phyloP scores from a whole-genome alignment of 2,329 filamentous ascomycete genomes.

The Epichloe hybrida region DNA sequence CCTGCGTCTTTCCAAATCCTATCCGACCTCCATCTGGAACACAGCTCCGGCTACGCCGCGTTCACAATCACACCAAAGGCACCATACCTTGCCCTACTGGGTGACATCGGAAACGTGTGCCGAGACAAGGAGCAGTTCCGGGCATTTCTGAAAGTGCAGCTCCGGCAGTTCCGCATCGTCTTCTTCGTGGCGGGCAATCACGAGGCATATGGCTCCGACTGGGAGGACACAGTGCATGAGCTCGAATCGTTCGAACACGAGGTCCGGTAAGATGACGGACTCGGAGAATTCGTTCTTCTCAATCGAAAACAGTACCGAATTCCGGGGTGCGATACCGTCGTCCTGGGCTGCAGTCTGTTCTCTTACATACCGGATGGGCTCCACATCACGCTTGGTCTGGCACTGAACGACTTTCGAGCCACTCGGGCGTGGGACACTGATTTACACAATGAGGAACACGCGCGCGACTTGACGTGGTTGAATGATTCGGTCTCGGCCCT shows the following conservation, averaged over 20 bases:
- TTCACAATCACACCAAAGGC: slow-evolving; percentile 34
- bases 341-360: slow-evolving; percentile 30
- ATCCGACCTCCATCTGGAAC: slow-evolving; percentile 46
- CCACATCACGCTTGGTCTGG: slow-evolving; percentile 23
- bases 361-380: slow-evolving; percentile 28
- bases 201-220: slow-evolving; percentile 35
- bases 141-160: slow-evolving; percentile 32
- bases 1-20: slow-evolving; percentile 18
- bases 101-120: slow-evolving; percentile 39
- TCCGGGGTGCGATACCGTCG: slow-evolving; percentile 11
- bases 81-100: slow-evolving; percentile 39
- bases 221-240: slow-evolving; percentile 16
- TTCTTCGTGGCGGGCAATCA: slow-evolving; percentile 44
- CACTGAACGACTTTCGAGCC: slow-evolving; percentile 38
- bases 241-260: slow-evolving; percentile 19
- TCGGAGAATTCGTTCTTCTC: slow-evolving; percentile 28
- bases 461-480: slow-evolving; percentile 28
- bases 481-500: slow-evolving; percentile 21
- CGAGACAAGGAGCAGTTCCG: slow-evolving; percentile 25
- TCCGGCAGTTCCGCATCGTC: slow-evolving; percentile 32
- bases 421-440: slow-evolving; percentile 27
- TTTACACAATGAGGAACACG: slow-evolving; percentile 23
- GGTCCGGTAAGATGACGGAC: slow-evolving; percentile 8
- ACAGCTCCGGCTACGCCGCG: slow-evolving; percentile 32
- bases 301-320: slow-evolving; percentile 16